Conservation (phyloP, 176 grass and related monocot genomes). For the Zea mays region Zm-B73-REFERENCE-NAM-5.0 NC_050097.1:240454501-240455000, state of each 20-base stretch:
- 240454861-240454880: slow-evolving; percentile 26
- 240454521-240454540: not conserved
- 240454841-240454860: not conserved
- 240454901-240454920: not conserved
- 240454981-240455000: slow-evolving; percentile 37
- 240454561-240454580: not conserved
- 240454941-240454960: not conserved
- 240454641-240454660: slow-evolving; percentile 63
- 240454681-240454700: slow-evolving; percentile 69
- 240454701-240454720: slow-evolving; percentile 49
- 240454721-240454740: slow-evolving; percentile 52
- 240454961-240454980: slow-evolving; percentile 19
- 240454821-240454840: slow-evolving; percentile 2
- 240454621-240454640: slow-evolving; percentile 1
- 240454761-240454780: slow-evolving; percentile 59
- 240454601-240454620: not conserved
- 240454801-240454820: slow-evolving; percentile 45
- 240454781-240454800: slow-evolving; percentile 55
- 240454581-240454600: not conserved
- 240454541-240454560: slow-evolving; percentile 27
- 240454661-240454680: slow-evolving; percentile 66
- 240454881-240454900: slow-evolving; percentile 33
- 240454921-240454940: slow-evolving; percentile 5
- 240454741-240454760: slow-evolving; percentile 61
- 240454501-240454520: slow-evolving; percentile 65